phyloP scores from a whole-genome alignment of 139 green algal species.

The Ettlia oleoabundans region DNA sequence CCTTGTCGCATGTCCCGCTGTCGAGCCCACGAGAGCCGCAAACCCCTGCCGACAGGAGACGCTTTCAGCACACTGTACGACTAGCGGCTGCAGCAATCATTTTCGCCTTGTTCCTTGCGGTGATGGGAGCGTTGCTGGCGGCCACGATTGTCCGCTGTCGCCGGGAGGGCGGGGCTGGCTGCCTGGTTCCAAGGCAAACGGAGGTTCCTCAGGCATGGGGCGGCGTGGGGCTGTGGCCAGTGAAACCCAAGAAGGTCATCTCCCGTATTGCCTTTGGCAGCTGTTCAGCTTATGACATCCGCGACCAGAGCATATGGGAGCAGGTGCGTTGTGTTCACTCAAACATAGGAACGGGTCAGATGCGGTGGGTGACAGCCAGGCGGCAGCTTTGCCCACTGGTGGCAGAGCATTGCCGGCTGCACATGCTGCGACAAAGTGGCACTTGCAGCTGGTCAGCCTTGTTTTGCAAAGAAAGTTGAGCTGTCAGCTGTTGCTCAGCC shows the following conservation, averaged over 20 bases:
- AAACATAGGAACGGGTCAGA: conserved; percentile 52
- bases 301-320: conserved; percentile 58
- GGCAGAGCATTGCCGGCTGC: too few relatives aligned
- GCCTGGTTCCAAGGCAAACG: background rate
- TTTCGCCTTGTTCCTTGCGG: conserved; percentile 6
- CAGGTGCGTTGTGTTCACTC: too few relatives aligned
- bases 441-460: too few relatives aligned
- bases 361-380: background rate
- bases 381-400: background rate
- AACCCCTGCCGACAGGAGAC: background rate
- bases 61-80: background rate
- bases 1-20: background rate
- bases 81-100: background rate
- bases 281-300: conserved; percentile 61
- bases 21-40: background rate
- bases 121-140: conserved; percentile 4
- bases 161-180: conserved; percentile 18
- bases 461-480: too few relatives aligned
- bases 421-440: too few relatives aligned
- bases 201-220: background rate
- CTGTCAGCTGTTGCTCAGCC: too few relatives aligned
- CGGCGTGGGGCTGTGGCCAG: conserved; percentile 1
- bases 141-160: conserved; percentile 1
- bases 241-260: background rate
- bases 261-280: conserved; percentile 62